Evolutionary conservation across 352 stramenopile genomes (phyloP).

Genomic region (Pythium grandisporangium): DNA sequence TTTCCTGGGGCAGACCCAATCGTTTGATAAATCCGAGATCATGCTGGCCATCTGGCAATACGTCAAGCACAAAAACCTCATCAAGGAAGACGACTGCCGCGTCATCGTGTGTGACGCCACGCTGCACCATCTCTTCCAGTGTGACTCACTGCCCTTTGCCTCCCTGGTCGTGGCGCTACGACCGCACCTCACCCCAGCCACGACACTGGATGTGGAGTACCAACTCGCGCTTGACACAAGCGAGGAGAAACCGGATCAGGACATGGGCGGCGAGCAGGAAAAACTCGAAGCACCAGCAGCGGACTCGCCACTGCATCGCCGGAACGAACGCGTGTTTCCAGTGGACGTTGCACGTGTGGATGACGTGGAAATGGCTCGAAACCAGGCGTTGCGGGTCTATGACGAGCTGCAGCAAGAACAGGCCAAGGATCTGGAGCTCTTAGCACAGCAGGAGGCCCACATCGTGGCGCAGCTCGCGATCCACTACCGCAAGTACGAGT

Average conservation of each 20-base stretch:
- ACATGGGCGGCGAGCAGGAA: constrained; percentile 11
- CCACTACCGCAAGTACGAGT: constrained; percentile 42
- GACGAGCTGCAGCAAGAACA: constrained; percentile 64
- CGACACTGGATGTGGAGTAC: constrained; percentile 53
- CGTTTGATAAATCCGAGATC: constrained; percentile 63
- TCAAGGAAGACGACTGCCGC: constrained; percentile 76
- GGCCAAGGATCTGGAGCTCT: constrained; percentile 45
- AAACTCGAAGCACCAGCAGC: constrained; percentile 39
- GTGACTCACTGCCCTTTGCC: constrained; percentile 57
- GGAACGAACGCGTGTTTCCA: constrained; percentile 44
- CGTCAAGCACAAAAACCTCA: constrained; percentile 63
- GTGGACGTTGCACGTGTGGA: constrained; percentile 52
- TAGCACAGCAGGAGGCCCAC: constrained; percentile 44
- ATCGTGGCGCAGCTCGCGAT: constrained; percentile 42
- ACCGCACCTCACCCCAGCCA: constrained; percentile 44
- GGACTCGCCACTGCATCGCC: too few relatives aligned
- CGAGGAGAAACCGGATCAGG: too few relatives aligned
- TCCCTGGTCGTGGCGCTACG: constrained; percentile 61
- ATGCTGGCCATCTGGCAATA: constrained; percentile 72
- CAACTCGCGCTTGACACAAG: constrained; percentile 39
- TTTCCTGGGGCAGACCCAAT: constrained; percentile 30
- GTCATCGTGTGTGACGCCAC: constrained; percentile 52
- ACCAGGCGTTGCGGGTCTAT: constrained; percentile 27
- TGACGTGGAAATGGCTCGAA: constrained; percentile 26
- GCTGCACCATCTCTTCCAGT: constrained; percentile 47